Evolutionary conservation across 1,139 yeast genomes (phyloP).

Genomic region (Yamadazyma blattariae): DNA sequence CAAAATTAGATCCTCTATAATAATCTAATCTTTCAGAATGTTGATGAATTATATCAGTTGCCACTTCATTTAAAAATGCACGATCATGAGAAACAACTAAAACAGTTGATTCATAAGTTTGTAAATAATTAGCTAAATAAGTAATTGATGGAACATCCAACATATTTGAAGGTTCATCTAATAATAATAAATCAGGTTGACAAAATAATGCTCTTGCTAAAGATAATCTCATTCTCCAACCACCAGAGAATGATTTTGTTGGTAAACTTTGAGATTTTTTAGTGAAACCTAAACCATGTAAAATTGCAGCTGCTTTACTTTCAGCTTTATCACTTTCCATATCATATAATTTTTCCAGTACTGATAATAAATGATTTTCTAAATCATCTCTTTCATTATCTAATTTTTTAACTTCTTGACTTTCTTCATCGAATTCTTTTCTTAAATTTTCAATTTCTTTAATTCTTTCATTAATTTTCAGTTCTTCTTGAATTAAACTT

Average conservation of each 20-base stretch:
- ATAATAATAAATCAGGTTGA: constrained; percentile 85
- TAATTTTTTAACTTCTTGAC: constrained; percentile 71
- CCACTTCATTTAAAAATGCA: constrained; percentile 94
- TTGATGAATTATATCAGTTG: constrained; percentile 96
- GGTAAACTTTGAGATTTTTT: constrained; percentile 78
- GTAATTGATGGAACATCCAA: constrained; percentile 99
- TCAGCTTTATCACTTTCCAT: constrained; percentile 98
- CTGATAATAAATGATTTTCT: constrained; percentile 71
- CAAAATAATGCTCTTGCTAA: constrained; percentile 96
- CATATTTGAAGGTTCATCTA: constrained; percentile 99
- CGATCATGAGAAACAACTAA: constrained; percentile 97
- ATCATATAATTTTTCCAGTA: constrained; percentile 77
- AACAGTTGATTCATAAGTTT: constrained; percentile 87
- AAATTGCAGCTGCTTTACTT: constrained; percentile 93
- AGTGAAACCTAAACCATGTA: constrained; percentile 90
- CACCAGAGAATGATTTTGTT: constrained; percentile 94
- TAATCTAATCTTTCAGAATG: constrained; percentile 96
- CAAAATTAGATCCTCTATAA: constrained; percentile 92
- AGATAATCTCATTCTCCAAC: constrained; percentile 99
- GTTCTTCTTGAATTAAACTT: constrained; percentile 74
- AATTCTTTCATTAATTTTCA: constrained; percentile 68
- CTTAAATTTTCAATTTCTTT: constrained; percentile 69
- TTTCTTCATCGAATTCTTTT: constrained; percentile 74
- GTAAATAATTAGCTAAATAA: constrained; percentile 83
- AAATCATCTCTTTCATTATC: constrained; percentile 90